Percentiles rank a stretch among this genome's conserved stretches.
Evolutionary conservation across 805 yeast genomes (phyloP).

Genomic region (Naumovozyma castellii): DNA sequence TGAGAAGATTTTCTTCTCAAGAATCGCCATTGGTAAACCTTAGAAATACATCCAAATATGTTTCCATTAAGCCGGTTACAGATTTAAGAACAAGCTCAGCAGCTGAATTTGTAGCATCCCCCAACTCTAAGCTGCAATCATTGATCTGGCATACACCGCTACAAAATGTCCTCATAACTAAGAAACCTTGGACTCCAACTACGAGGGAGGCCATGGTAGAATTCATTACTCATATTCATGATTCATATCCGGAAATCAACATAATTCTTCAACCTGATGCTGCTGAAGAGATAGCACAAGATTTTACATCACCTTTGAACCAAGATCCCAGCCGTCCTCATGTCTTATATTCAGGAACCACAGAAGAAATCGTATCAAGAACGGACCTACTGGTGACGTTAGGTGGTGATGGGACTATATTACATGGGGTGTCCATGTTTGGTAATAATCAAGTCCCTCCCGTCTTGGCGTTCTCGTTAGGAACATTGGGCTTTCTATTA

Average conservation of each 20-base stretch:
- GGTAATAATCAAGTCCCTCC: slow-evolving; percentile 74
- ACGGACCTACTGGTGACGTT: slow-evolving; percentile 77
- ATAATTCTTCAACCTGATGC: slow-evolving; percentile 70
- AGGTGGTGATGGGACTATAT: slow-evolving; percentile 95
- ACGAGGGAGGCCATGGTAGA: slow-evolving; percentile 59
- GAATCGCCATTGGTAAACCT: slow-evolving; percentile 2
- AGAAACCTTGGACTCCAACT: slow-evolving; percentile 68
- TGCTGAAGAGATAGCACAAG: slow-evolving; percentile 51
- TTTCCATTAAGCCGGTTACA: slow-evolving; percentile 26
- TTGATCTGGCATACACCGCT: slow-evolving; percentile 66
- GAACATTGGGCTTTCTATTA: slow-evolving; percentile 79
- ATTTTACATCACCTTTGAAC: slow-evolving; percentile 17
- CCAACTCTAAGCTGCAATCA: slow-evolving; percentile 52
- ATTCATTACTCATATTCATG: slow-evolving; percentile 53
- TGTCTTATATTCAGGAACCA: slow-evolving; percentile 49
- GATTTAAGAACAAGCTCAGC: slow-evolving; percentile 24
- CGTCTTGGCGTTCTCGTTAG: slow-evolving; percentile 76
- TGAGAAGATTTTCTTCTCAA: neutral
- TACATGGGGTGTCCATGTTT: slow-evolving; percentile 74
- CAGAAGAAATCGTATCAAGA: slow-evolving; percentile 46
- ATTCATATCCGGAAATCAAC: slow-evolving; percentile 59
- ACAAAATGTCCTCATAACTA: slow-evolving; percentile 67
- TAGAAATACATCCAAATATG: slow-evolving; percentile 17
- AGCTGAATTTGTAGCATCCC: slow-evolving; percentile 46
- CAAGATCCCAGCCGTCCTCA: slow-evolving; percentile 29